Percentiles rank a stretch among this genome's conserved stretches.
Conservation (phyloP, 345 rosid genomes). For the Isatis tinctoria region DNA sequence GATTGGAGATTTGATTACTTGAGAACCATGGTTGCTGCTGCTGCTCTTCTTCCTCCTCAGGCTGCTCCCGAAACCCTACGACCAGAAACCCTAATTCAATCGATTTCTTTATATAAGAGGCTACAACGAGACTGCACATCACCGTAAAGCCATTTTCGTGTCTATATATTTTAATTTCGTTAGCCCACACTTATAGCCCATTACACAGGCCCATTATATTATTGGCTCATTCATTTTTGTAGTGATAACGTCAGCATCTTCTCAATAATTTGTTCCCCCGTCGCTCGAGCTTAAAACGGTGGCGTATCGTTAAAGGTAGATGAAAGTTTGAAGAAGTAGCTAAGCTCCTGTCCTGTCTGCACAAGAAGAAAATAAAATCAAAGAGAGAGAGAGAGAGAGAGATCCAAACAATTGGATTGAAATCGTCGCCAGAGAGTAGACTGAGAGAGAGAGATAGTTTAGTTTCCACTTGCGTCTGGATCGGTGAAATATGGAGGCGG, state of each 20-base stretch:
- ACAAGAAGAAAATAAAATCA: conserved; percentile 2
- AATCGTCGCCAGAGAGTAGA: conserved; percentile 11
- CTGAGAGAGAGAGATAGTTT: neutral
- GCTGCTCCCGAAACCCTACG: conserved; percentile 25
- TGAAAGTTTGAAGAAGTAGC: conserved; percentile 24
- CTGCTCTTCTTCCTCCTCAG: conserved; percentile 14
- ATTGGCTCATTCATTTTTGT: neutral
- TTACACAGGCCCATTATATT: neutral
- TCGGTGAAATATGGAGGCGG: conserved; percentile 42
- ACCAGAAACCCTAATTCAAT: conserved; percentile 25
- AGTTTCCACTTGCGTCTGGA: neutral
- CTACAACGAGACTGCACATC: neutral
- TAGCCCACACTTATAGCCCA: conserved; percentile 1
- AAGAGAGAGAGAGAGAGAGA: neutral
- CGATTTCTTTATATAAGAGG: conserved; percentile 17
- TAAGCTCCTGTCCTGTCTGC: neutral
- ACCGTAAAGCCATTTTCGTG: neutral
- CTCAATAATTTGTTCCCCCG: conserved; percentile 1
- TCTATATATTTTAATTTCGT: neutral
- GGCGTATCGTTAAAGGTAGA: conserved; percentile 22
- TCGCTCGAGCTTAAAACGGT: neutral
- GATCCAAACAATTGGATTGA: conserved; percentile 12
- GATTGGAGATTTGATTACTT: conserved; percentile 26
- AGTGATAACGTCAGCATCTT: conserved; percentile 16
- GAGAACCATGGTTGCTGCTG: conserved; percentile 35